A percentile compares a stretch with the other conserved stretches of the same genome.
These are phyloP conservation scores for Cordia subcordata DNA, from an alignment of 257 asterid species.

Conservation along the genomic window DNA sequence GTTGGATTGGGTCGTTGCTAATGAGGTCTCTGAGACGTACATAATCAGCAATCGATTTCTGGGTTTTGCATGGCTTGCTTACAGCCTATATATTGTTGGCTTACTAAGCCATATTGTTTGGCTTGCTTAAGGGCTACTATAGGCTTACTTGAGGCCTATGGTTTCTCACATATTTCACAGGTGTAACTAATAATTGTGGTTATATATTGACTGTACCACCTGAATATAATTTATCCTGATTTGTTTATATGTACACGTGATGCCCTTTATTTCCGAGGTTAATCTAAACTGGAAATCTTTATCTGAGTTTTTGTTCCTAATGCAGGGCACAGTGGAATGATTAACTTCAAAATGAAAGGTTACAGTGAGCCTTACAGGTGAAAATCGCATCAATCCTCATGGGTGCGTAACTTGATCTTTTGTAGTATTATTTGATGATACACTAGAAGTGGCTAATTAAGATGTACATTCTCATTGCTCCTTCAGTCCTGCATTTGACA, in stretches of 20 bases:
- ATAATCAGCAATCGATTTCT: too few relatives aligned
- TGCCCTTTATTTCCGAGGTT: neutral
- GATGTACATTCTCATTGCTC: neutral
- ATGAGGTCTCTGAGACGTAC: too few relatives aligned
- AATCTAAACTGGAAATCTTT: slow-evolving; percentile 5
- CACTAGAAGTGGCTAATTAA: neutral
- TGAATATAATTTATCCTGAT: neutral
- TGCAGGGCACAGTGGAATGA: slow-evolving; percentile 51
- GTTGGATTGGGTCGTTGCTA: too few relatives aligned
- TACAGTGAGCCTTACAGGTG: slow-evolving; percentile 16
- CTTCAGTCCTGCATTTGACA: neutral
- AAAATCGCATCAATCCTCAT: slow-evolving; percentile 11
- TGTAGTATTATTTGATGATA: slow-evolving; percentile 10
- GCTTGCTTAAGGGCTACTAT: too few relatives aligned
- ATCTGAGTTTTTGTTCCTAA: slow-evolving; percentile 14
- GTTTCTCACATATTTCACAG: too few relatives aligned
- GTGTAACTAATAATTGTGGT: too few relatives aligned
- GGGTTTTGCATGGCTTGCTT: too few relatives aligned
- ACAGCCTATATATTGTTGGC: too few relatives aligned
- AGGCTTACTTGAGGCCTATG: too few relatives aligned
- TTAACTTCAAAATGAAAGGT: slow-evolving; percentile 26
- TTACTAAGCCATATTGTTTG: too few relatives aligned
- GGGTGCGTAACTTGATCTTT: slow-evolving; percentile 2
- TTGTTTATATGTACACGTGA: neutral
- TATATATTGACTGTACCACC: too few relatives aligned